Percentiles rank a stretch among this genome's conserved stretches.
Evolutionary conservation across 306 rosid species (phyloP).

Genomic region (Dicorynia guianensis): DNA sequence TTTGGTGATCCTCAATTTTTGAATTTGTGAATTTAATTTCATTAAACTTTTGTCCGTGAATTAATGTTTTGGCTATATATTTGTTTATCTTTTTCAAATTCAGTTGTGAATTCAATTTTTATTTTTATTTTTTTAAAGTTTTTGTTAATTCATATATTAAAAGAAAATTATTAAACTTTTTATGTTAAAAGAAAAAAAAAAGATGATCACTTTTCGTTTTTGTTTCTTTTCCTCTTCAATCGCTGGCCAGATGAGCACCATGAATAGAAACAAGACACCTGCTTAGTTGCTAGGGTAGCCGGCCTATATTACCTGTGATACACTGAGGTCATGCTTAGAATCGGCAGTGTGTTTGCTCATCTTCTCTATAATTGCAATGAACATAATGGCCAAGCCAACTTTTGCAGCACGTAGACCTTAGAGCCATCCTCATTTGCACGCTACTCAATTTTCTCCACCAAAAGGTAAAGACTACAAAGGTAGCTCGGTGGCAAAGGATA

Average conservation of each 20-base stretch:
- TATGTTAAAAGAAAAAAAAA: too few relatives aligned
- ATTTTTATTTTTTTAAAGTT: too few relatives aligned
- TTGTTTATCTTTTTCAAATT: too few relatives aligned
- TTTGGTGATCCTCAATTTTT: too few relatives aligned
- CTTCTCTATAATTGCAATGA: background rate
- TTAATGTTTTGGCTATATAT: too few relatives aligned
- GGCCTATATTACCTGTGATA: background rate
- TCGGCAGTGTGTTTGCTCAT: background rate
- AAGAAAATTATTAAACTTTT: too few relatives aligned
- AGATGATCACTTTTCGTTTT: conserved; percentile 27
- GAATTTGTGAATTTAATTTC: too few relatives aligned
- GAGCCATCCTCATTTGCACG: conserved; percentile 28
- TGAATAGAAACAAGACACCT: background rate
- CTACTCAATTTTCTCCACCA: conserved; percentile 26
- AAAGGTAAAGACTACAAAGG: too few relatives aligned
- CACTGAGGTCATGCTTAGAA: background rate
- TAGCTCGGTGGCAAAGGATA: too few relatives aligned
- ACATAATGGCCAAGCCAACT: background rate
- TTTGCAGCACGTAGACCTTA: background rate
- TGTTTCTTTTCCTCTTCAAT: conserved; percentile 31
- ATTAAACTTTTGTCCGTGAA: too few relatives aligned
- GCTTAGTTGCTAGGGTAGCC: background rate
- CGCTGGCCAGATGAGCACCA: background rate
- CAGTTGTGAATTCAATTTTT: too few relatives aligned
- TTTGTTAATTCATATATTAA: too few relatives aligned